Evolutionary conservation across 305 asterid genomes (phyloP).

Genomic region (Striga hermonthica): DNA sequence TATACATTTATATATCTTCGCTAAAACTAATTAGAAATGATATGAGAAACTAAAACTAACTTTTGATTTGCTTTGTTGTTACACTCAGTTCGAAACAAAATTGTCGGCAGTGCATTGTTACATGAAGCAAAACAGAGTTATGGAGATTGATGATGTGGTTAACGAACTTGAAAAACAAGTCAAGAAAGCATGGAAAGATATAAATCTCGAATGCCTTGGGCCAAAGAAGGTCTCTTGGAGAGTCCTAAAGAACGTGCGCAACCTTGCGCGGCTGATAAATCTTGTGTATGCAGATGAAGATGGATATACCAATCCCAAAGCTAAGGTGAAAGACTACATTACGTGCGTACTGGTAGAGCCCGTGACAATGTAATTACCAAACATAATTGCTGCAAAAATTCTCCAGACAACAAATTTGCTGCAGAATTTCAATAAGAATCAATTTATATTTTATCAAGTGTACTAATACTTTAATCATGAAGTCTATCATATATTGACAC

Average conservation of each 20-base stretch:
- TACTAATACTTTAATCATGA: too few species aligned
- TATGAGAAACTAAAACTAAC: background rate
- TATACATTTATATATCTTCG: background rate
- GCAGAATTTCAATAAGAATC: too few species aligned
- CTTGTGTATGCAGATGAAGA: background rate
- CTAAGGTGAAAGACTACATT: too few species aligned
- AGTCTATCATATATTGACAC: too few species aligned
- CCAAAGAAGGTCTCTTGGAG: background rate
- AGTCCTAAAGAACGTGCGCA: background rate
- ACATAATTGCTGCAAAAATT: too few species aligned
- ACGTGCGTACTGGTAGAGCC: too few species aligned
- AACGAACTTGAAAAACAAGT: slow-evolving; percentile 24
- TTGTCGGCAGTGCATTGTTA: slow-evolving; percentile 35
- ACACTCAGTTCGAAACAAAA: slow-evolving; percentile 35
- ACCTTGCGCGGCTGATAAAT: background rate
- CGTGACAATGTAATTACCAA: too few species aligned
- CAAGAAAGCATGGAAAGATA: slow-evolving; percentile 43
- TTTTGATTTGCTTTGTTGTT: background rate
- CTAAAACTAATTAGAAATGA: too few species aligned
- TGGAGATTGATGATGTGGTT: slow-evolving; percentile 36
- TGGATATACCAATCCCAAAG: background rate
- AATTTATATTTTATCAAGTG: too few species aligned
- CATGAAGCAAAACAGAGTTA: slow-evolving; percentile 30
- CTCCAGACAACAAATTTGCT: too few species aligned
- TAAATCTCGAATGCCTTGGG: slow-evolving; percentile 37